phyloP scores from a whole-genome alignment of 139 green algal genomes.

The Astrephomene gubernaculifera region DNA sequence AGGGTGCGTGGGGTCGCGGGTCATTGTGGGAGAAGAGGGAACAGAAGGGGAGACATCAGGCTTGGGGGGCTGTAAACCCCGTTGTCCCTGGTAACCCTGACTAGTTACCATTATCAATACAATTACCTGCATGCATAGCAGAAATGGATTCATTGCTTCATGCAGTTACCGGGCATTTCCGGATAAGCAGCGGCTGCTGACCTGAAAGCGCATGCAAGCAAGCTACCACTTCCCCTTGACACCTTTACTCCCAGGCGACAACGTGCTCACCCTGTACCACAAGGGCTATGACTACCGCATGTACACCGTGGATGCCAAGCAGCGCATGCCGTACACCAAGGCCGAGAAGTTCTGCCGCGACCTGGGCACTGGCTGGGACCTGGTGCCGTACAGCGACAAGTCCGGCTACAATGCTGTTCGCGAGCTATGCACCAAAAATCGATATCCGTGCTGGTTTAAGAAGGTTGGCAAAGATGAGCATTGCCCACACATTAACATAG shows the following conservation, averaged over 20 bases:
- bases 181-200: no score
- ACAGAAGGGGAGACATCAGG: no score
- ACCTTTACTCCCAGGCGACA: not conserved
- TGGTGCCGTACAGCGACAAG: constrained; percentile 11
- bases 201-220: not conserved
- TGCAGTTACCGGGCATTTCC: no score
- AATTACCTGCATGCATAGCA: no score
- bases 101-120: no score
- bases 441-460: constrained; percentile 14
- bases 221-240: no score
- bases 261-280: not conserved
- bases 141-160: no score
- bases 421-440: constrained; percentile 1
- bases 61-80: no score
- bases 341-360: not conserved
- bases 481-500: not conserved
- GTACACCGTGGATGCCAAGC: not conserved
- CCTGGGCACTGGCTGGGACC: constrained; percentile 7
- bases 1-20: not conserved
- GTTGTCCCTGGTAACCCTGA: no score
- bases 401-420: not conserved
- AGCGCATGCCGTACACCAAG: not conserved
- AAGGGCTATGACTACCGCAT: constrained; percentile 23
- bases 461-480: not conserved
- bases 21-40: no score